Base-by-base conservation (phyloP, 495 filamentous ascomycete genomes). In the Rhizodiscina lignyota region DNA sequence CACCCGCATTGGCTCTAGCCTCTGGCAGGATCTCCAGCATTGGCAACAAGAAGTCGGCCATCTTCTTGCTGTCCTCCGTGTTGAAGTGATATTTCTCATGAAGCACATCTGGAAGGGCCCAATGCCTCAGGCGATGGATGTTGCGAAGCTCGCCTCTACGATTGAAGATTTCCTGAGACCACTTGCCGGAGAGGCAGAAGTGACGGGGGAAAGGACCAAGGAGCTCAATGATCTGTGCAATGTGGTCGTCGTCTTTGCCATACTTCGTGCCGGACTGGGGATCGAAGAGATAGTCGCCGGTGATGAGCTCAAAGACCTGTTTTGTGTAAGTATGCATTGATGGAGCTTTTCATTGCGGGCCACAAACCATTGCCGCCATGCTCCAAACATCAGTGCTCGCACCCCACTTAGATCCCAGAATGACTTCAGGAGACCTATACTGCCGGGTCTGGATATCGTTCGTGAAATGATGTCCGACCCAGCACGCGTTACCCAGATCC, bases 371-470 rank as follows among this genome's bases (percentile, higher is more conserved):
- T 45, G 80, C 80, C 17, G 91, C 83, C 89, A 99, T 99, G 59
- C 91, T 96, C 89, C 89, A 99, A 13, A 99, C 78, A 54, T 99
- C 89, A 1, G 89, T 96, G 50, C 89, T 96, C 3, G 89, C 89
- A 34, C 89, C 89, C 89, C 89, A 99, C 60, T 94, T 96, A 1
- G 85, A 74, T 28, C 89, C 89, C 13, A 99, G 60, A 30, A 99
- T 96, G 19, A 99, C 89, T 55, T 99, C 89, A 2, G 89, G 89
- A 0, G 89, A 96, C 16, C 89, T 71, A 56, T 99, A 99, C 56
- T 99, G 89, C 47, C 89, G 71, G 5, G 89, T 99, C 48, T 99
- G 89, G 42, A 99, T 99, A 51, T 99, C 89, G 48, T 99, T 94
- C 43, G 89, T 99, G 59, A 99, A 99, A 54, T 99, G 89, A 53